phyloP scores from a whole-genome alignment of 345 rosid genomes.

The Salix viminalis region DNA sequence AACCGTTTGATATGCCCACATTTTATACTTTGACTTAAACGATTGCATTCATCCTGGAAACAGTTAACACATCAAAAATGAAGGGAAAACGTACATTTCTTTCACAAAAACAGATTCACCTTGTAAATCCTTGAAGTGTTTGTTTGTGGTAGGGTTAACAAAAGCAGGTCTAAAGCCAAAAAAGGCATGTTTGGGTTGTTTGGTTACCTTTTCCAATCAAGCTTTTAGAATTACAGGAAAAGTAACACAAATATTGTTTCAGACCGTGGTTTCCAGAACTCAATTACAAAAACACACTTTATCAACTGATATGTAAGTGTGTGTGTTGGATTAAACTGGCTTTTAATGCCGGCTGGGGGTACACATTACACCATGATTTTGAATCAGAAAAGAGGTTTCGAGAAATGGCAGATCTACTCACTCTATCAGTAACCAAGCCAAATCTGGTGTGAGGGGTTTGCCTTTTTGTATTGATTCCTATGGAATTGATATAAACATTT shows the following conservation, averaged over 20 bases:
- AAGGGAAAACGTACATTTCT: too few relatives aligned
- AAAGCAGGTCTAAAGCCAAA: too few relatives aligned
- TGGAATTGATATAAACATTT: background rate
- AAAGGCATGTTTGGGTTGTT: too few relatives aligned
- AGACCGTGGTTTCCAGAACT: too few relatives aligned
- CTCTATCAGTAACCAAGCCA: conserved; percentile 2
- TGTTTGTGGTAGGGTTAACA: too few relatives aligned
- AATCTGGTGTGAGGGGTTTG: background rate
- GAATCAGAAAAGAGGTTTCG: background rate
- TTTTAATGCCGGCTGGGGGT: background rate
- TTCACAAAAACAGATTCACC: too few relatives aligned
- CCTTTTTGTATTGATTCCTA: conserved; percentile 2
- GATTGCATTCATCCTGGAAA: conserved; percentile 80
- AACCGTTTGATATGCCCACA: conserved; percentile 58
- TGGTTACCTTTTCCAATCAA: too few relatives aligned
- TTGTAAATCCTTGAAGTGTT: too few relatives aligned
- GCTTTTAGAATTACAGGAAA: too few relatives aligned
- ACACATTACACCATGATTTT: background rate
- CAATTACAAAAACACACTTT: background rate
- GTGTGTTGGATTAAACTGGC: too few relatives aligned
- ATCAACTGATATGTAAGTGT: background rate
- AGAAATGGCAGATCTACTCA: conserved; percentile 2
- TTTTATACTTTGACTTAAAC: conserved; percentile 58
- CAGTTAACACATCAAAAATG: conserved; percentile 17
- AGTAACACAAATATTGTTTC: too few relatives aligned